phyloP scores from a whole-genome alignment of 1,284 basidiomycete species.

The Marasmius sp. region DNA sequence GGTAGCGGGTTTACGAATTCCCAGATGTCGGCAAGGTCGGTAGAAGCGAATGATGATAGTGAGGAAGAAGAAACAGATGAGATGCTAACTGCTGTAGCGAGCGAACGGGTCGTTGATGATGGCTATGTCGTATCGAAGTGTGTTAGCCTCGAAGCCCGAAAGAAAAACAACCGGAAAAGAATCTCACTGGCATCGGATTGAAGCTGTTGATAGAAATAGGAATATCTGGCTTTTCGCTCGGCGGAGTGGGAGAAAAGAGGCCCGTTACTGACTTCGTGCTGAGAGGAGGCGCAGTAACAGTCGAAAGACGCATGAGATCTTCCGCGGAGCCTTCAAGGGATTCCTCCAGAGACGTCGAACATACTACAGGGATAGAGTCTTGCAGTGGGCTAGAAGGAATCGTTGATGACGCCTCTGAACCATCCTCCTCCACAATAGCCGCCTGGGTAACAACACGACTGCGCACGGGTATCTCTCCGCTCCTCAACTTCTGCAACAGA shows the following conservation, averaged over 20 bases:
- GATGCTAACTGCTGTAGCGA: background rate
- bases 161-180: background rate
- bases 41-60: background rate
- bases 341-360: background rate
- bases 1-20: background rate
- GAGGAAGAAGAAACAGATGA: background rate
- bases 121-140: background rate
- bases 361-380: background rate
- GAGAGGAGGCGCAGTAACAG: background rate
- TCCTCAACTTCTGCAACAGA: constrained; percentile 27
- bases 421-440: background rate
- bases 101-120: background rate
- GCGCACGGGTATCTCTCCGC: constrained; percentile 18
- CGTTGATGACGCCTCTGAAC: background rate
- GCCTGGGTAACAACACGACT: constrained; percentile 13
- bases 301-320: background rate
- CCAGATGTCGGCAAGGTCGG: background rate
- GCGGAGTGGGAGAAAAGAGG: background rate
- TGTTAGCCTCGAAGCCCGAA: too few relatives aligned
- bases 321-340: background rate
- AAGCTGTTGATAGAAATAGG: background rate
- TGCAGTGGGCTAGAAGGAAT: background rate
- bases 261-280: background rate
- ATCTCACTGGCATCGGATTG: background rate
- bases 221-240: background rate